Evolutionary conservation across 2,329 filamentous ascomycete genomes (phyloP), one percentile per base, ranked within the genome.

Genomic region (Colletotrichum costaricense): DNA sequence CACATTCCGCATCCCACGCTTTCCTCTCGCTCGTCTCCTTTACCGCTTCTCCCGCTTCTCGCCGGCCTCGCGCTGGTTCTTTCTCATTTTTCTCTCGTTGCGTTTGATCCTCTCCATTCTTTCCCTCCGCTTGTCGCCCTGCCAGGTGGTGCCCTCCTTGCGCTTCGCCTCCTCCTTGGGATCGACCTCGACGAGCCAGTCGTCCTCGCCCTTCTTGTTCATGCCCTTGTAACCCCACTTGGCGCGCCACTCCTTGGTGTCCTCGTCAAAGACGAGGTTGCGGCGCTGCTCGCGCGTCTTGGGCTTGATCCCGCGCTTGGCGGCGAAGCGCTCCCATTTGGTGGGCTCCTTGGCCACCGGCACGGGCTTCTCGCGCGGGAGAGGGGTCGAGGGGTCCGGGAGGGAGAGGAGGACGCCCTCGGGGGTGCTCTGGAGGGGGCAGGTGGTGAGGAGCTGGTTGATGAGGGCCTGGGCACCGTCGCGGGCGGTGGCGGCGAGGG

Each of bases 251-350:
- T 97, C 94, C 76, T 94, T 93, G 38, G 87, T 93, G 72, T 88
- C 91, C 84, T 97, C 94, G 83, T 98, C 95, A 82, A 93, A 98
- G 69, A 93, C 91, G 78, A 95, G 85, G 85, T 98, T 89, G 84
- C 88, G 83, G 75, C 91, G 89, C 83, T 92, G 88, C 81, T 97
- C 95, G 77, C 93, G 91, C 77, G 91, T 93, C 90, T 95, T 97
- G 84, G 92, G 91, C 86, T 93, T 94, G 85, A 99, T 98, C 69
- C 97, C 97, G 89, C 98, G 97, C 91, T 97, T 97, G 83, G 92
- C 93, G 58, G 97, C 97, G 86, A 99, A 99, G 80, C 93, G 91
- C 87, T 98, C 93, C 97, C 97, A 99, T 83, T 95, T 98, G 72
- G 96, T 98, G 77, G 93, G 93, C 70, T 92, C 87, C 86, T 95